These are phyloP conservation scores for Mycena floridula DNA, from an alignment of 768 basidiomycete genomes.

Conservation along the genomic window DNA sequence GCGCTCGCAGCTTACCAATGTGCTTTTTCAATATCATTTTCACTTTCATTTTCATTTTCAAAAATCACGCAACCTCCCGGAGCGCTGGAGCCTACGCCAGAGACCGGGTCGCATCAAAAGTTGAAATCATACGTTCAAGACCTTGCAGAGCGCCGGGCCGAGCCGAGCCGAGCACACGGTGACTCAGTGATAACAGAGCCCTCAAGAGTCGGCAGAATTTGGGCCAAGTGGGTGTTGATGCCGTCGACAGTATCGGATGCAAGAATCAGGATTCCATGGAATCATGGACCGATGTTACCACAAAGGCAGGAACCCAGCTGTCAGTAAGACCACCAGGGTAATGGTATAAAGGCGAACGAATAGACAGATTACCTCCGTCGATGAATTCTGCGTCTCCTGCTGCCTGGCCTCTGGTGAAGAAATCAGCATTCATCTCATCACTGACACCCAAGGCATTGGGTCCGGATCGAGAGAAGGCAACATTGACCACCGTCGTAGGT, in stretches of 20 bases:
- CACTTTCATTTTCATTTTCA: no score
- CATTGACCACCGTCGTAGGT: conserved; percentile 14
- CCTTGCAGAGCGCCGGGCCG: conserved; percentile 16
- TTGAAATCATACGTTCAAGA: conserved; percentile 19
- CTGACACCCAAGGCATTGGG: conserved; percentile 7
- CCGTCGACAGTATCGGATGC: conserved; percentile 8
- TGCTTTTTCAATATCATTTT: no score
- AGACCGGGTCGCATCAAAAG: no score
- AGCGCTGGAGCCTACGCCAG: no score
- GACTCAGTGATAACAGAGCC: conserved; percentile 8
- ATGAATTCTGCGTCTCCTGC: background rate
- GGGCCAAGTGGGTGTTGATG: conserved; percentile 9
- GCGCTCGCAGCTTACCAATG: no score
- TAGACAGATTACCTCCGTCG: no score
- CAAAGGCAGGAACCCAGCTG: conserved; percentile 11
- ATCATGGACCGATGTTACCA: background rate
- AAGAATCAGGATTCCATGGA: conserved; percentile 14
- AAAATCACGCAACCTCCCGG: no score
- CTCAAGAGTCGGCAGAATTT: conserved; percentile 7
- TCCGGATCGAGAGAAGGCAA: conserved; percentile 16
- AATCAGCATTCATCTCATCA: conserved; percentile 6
- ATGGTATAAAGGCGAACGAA: no score
- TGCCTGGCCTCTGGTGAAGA: conserved; percentile 12
- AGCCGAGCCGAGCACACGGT: conserved; percentile 11
- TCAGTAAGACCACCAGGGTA: conserved; percentile 9